Conservation (phyloP, 1,139 yeast species). For the Suhomyces bokatorum region DNA sequence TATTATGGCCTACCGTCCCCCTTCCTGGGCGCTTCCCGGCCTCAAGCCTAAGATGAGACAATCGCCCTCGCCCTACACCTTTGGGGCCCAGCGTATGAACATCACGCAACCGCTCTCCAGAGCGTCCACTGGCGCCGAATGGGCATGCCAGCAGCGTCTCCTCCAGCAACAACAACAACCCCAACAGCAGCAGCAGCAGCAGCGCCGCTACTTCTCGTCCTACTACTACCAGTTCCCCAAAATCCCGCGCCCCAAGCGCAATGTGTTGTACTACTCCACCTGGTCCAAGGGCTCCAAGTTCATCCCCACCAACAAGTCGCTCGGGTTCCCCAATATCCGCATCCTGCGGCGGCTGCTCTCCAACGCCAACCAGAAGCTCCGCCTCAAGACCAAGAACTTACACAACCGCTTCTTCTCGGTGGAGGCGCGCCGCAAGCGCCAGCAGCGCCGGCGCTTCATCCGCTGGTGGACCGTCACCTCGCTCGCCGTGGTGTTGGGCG, state of each 20-base stretch:
- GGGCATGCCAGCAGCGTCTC: conserved; percentile 17
- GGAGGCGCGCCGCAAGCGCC: conserved; percentile 45
- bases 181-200: conserved; percentile 18
- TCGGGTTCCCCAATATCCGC: conserved; percentile 27
- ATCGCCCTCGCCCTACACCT: conserved; percentile 14
- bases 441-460: conserved; percentile 51
- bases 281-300: conserved; percentile 31
- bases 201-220: conserved; percentile 24
- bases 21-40: conserved; percentile 13
- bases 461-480: conserved; percentile 74
- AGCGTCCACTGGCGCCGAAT: conserved; percentile 42
- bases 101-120: conserved; percentile 47
- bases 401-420: conserved; percentile 46
- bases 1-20: conserved; percentile 17
- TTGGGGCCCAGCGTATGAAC: conserved; percentile 29
- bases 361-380: conserved; percentile 41
- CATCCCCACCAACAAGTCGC: conserved; percentile 20
- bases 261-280: conserved; percentile 53
- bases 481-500: conserved; percentile 62
- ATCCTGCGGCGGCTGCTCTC: conserved; percentile 38
- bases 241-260: conserved; percentile 66
- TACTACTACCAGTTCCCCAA: conserved; percentile 54
- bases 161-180: conserved; percentile 19
- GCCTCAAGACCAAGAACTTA: conserved; percentile 36
- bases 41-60: conserved; percentile 17